Evolutionary conservation across 192 early-diverging fungal species (phyloP).

Genomic region (Pilobolus umbonatus): DNA sequence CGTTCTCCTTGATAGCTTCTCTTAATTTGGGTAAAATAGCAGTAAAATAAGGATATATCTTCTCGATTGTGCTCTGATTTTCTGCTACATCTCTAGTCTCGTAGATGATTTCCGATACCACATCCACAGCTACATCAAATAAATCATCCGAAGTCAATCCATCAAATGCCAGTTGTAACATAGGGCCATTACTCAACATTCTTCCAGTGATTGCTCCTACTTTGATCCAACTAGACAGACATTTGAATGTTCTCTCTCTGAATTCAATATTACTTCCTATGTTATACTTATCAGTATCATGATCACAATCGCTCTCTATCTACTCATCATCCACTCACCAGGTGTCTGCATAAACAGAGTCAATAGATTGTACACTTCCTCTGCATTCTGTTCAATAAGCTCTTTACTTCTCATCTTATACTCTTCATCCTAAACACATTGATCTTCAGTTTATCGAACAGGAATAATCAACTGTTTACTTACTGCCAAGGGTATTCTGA

Average conservation of each 20-base stretch:
- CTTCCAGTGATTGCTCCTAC: constrained; percentile 71
- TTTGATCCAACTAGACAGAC: constrained; percentile 81
- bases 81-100: constrained; percentile 56
- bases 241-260: constrained; percentile 61
- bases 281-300: not conserved
- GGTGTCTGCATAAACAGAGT: constrained; percentile 60
- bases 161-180: constrained; percentile 70
- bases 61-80: constrained; percentile 52
- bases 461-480: constrained; percentile 29
- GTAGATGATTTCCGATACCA: constrained; percentile 75
- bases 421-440: constrained; percentile 63
- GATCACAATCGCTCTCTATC: not conserved
- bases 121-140: constrained; percentile 83
- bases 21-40: constrained; percentile 41
- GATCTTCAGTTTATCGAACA: too few relatives aligned
- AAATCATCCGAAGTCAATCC: constrained; percentile 63
- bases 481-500: constrained; percentile 58
- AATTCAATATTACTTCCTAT: constrained; percentile 50
- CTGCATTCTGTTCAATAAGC: constrained; percentile 61
- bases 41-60: constrained; percentile 55
- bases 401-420: constrained; percentile 50
- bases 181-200: constrained; percentile 56
- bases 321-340: constrained; percentile 34
- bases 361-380: constrained; percentile 68
- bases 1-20: constrained; percentile 57